Evolutionary conservation across 176 grass and related monocot species (phyloP), one percentile per base, ranked within the genome.

Genomic region (Aegilops umbellulata): DNA sequence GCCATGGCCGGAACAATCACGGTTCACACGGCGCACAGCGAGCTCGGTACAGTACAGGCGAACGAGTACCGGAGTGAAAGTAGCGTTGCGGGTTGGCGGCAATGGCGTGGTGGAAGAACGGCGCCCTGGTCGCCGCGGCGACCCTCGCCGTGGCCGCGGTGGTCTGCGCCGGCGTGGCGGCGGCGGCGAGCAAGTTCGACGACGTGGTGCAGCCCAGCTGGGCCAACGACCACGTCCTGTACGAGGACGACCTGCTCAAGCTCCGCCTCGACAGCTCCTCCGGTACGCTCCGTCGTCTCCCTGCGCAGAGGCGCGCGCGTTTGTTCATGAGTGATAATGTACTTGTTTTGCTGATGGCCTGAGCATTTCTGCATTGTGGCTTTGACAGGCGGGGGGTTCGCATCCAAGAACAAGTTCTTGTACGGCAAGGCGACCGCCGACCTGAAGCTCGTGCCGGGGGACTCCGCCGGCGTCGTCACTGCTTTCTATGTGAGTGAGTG

Each of bases 191-290:
- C 7, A 99, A 91, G 90, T 90, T 96, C 75, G 97, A 94, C 65
- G 97, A 87, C 17, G 92, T 99, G 49, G 89, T 99, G 82, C 90
- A 93, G 87, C 88, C 94, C 10, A 99, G 94, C 87, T 99, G 94
- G 97, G 97, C 97, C n/a, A 93, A 85, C n/a, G 97, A 99, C 86
- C 97, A 96, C 53, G 60, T 99, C 60, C 78, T 99, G 7, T 94
- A 99, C 85, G 94, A 94, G 51, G 97, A 89, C 8, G 97, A 96
- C 73, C 90, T 94, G 13, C 94, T 99, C 79, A 92, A 92, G 90
- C 92, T 96, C 82, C 95, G 91, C 67, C 97, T 99, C 63, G 94
- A 99, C 69, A 81, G 38, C 79, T 82, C 86, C 87, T 96, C 97
- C 0, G 94, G 95, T 97, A 51, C 1, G 22, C 27, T 8, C 6